Conservation (phyloP, 2,329 filamentous ascomycete species). For the Lachnellula subtilissima region DNA sequence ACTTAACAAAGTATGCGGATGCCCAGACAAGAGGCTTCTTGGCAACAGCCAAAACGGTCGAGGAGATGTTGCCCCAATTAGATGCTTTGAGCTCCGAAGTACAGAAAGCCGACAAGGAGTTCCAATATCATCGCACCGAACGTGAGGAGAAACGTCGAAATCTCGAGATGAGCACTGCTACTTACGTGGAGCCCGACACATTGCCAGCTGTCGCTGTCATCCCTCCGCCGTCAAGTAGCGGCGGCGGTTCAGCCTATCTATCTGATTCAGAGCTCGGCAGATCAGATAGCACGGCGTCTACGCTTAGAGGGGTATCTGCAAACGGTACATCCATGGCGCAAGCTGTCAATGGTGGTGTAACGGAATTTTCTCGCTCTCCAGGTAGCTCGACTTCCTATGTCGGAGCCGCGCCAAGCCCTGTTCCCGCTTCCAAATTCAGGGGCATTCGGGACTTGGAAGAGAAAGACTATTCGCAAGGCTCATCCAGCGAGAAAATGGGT, state of each 20-base stretch:
- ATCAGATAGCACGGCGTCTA: slow-evolving; percentile 69
- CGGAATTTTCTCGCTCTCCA: slow-evolving; percentile 47
- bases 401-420: slow-evolving; percentile 44
- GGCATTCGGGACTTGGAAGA: slow-evolving; percentile 92
- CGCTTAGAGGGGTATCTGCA: slow-evolving; percentile 50
- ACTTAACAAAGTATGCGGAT: slow-evolving; percentile 90
- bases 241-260: slow-evolving; percentile 36
- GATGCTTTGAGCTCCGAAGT: slow-evolving; percentile 87
- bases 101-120: slow-evolving; percentile 91
- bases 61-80: slow-evolving; percentile 79
- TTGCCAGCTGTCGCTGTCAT: slow-evolving; percentile 38
- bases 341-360: slow-evolving; percentile 27
- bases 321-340: slow-evolving; percentile 34
- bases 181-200: slow-evolving; percentile 66
- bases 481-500: slow-evolving; percentile 51
- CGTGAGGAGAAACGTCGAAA: slow-evolving; percentile 88
- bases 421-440: slow-evolving; percentile 65
- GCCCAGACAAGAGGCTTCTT: slow-evolving; percentile 82
- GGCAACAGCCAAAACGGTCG: slow-evolving; percentile 78
- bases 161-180: slow-evolving; percentile 79
- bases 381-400: slow-evolving; percentile 45
- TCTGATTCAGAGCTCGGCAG: slow-evolving; percentile 68
- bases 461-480: slow-evolving; percentile 55
- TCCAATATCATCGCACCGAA: slow-evolving; percentile 90
- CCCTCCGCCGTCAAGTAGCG: slow-evolving; percentile 27